Evolutionary conservation across 139 green algal genomes (phyloP), one percentile per base, ranked within the genome.

Genomic region (Spirogloea muscicola): DNA sequence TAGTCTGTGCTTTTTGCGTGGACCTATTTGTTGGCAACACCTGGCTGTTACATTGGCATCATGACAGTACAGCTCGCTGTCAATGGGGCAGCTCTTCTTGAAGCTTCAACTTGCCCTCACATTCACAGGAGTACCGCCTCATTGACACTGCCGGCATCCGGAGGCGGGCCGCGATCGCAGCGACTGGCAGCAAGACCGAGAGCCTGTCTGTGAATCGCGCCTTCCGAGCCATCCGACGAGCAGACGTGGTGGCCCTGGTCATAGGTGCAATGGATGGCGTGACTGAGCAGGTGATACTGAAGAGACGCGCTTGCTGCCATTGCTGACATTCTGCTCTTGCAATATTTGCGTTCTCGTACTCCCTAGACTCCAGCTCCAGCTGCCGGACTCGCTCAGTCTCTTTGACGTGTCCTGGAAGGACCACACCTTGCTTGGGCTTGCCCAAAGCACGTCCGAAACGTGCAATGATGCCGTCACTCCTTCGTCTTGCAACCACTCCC

Each of bases 71-170:
- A n/a, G n/a, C n/a, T n/a, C n/a, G n/a, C n/a, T n/a, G n/a, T n/a
- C n/a, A n/a, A n/a, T n/a, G n/a, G n/a, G n/a, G n/a, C n/a, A n/a
- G n/a, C n/a, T n/a, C n/a, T n/a, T n/a, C n/a, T n/a, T n/a, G n/a
- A n/a, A n/a, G n/a, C n/a, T n/a, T n/a, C 44, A 52, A 16, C 44
- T 27, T 52, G 16, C 44, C 44, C 52, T 7, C 21, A 10, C 52
- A 18, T 2, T 18, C 42, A 3, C 72, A 86, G 55, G 68, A 77
- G 63, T 89, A 95, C 42, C 91, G 61, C 69, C 85, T 98, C 2
- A 92, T 98, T 31, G 94, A 98, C 88, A 98, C 94, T 6, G 94
- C 94, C 1, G 94, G 94, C 49, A 95, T 98, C 68, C 86, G 94
- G 58, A 89, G 90, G 77, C 83, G 90, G 4, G 80, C 84, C 0